Base-by-base conservation (phyloP, 352 stramenopile genomes). In the Phytophthora europaea region DNA sequence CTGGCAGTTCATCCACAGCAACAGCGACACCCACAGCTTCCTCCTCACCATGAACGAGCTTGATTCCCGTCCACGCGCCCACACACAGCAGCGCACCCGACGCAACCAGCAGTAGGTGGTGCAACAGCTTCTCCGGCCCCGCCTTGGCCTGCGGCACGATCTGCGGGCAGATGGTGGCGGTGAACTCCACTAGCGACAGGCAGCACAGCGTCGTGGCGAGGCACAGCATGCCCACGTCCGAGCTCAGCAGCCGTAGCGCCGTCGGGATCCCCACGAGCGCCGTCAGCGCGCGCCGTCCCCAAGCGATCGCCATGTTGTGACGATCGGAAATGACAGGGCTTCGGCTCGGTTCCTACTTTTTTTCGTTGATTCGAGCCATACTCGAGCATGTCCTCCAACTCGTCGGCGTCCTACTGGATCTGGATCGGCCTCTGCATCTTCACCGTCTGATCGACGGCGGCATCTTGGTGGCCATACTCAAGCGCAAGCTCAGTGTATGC, bases 161-260 rank as follows among this genome's bases (percentile, higher is more conserved):
- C 48, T 68, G 72, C 9, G 72, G 67, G 59, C 80, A 85, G 50
- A 94, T 80, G 38, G 75, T 88, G 61, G 67, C 50, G 5, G 68
- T 75, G 62, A 90, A 94, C 72, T 94, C 87, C 53, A 87, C 57
- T 22, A 93, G 67, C 50, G 77, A 89, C 50, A 90, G 72, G 13
- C 63, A 74, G 60, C 85, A 91, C 47, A 94, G 65, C 28, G 65
- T 72, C 36, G 72, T 67, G 20, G 85, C 84, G 8, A 94, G 77
- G 18, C 81, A 36, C 28, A 85, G 70, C 79, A 89, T 91, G 23
- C 85, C 85, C 16, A 70, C 10, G 33, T 86, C 70, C 18, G 70
- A 88, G 60, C 73, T 67, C 31, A 94, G 75, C 70, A 94, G 63
- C 61, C 71, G 59, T 16, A 94, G 75, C 63, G 85, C 87, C 61